Evolutionary conservation across 2,329 filamentous ascomycete species (phyloP).

Genomic region (Aspergillus ibericus): DNA sequence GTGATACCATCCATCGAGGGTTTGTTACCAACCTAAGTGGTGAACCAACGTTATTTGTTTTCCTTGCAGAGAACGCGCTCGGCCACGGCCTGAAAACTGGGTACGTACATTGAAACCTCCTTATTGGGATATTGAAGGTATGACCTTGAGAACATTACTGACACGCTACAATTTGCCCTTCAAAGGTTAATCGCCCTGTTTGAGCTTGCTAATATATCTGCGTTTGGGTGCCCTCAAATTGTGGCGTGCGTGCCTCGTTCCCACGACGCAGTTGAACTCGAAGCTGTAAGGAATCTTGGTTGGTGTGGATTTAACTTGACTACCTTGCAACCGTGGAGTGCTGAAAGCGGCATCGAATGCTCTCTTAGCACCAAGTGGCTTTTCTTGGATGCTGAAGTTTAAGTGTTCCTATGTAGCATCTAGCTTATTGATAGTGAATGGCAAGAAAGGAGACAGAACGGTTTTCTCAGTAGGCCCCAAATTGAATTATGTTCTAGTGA

Average conservation of each 20-base stretch:
- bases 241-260: constrained; percentile 78
- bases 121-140: background rate
- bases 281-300: constrained; percentile 74
- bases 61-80: constrained; percentile 75
- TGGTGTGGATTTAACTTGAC: constrained; percentile 90
- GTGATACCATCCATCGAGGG: constrained; percentile 80
- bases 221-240: constrained; percentile 72
- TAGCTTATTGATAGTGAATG: background rate
- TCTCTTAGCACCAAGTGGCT: constrained; percentile 77
- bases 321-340: constrained; percentile 72
- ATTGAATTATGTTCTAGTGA: background rate
- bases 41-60: constrained; percentile 78
- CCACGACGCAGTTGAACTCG: constrained; percentile 61
- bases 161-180: background rate
- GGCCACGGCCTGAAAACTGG: constrained; percentile 81
- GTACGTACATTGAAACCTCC: constrained; percentile 54
- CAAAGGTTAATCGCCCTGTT: constrained; percentile 81
- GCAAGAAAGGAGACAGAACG: background rate
- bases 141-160: background rate
- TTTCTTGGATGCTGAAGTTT: constrained; percentile 86
- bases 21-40: constrained; percentile 72
- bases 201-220: constrained; percentile 74
- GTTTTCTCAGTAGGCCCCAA: background rate
- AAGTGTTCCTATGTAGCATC: constrained; percentile 20
- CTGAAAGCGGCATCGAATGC: constrained; percentile 53